Evolutionary conservation across 345 rosid genomes (phyloP).

Genomic region (Trapa bicornis): DNA sequence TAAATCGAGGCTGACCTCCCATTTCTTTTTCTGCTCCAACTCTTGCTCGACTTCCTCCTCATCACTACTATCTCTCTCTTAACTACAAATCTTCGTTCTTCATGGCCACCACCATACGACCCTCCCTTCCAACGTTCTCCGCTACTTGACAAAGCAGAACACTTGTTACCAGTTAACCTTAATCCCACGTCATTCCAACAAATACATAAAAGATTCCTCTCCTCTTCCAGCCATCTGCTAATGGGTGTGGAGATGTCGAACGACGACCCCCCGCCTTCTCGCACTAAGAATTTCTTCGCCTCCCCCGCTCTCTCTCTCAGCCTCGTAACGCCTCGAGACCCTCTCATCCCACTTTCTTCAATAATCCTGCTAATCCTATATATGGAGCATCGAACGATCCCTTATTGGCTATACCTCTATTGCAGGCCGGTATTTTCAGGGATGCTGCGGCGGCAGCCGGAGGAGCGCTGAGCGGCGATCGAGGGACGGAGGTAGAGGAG

Average conservation of each 20-base stretch:
- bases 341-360: not conserved
- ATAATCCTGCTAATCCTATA: too few species aligned
- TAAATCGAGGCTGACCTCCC: constrained; percentile 58
- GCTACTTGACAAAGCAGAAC: constrained; percentile 11
- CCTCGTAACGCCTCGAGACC: constrained; percentile 31
- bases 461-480: constrained; percentile 22
- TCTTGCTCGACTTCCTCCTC: not conserved
- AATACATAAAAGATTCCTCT: not conserved
- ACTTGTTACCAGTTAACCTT: too few species aligned
- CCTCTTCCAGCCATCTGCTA: constrained; percentile 16
- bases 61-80: constrained; percentile 5
- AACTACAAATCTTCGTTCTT: constrained; percentile 3
- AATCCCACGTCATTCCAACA: not conserved
- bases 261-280: constrained; percentile 45
- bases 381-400: too few species aligned
- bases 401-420: not conserved
- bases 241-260: constrained; percentile 90
- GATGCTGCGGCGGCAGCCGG: constrained; percentile 26
- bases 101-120: not conserved
- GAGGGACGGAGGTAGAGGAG: constrained; percentile 51
- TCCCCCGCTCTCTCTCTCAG: constrained; percentile 96
- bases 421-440: constrained; percentile 87
- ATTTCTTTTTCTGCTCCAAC: constrained; percentile 1
- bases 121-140: not conserved
- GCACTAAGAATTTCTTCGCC: constrained; percentile 82